Percentiles rank a stretch among this genome's conserved stretches.
Conservation (phyloP, 2,329 filamentous ascomycete genomes). For the Xylariaceae sp. region DNA sequence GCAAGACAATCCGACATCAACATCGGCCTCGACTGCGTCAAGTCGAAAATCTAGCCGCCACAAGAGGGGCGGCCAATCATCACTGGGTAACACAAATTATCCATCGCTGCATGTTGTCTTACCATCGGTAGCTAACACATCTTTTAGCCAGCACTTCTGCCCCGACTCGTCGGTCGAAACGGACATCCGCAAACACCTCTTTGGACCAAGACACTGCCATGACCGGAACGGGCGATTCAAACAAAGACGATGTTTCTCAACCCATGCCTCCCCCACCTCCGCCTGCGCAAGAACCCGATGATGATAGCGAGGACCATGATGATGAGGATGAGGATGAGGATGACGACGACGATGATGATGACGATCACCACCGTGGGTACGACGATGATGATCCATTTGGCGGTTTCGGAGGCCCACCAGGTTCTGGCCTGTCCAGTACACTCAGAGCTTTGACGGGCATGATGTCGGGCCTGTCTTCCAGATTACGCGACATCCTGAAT, state of each 20-base stretch:
- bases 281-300: slow-evolving; percentile 36
- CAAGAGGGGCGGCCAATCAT: slow-evolving; percentile 56
- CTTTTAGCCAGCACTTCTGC: slow-evolving; percentile 33
- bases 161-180: slow-evolving; percentile 47
- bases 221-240: slow-evolving; percentile 60
- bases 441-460: slow-evolving; percentile 84
- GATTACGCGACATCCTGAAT: slow-evolving; percentile 70
- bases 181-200: slow-evolving; percentile 40
- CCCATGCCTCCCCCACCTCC: slow-evolving; percentile 41
- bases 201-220: slow-evolving; percentile 62
- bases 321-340: slow-evolving; percentile 47
- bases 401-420: slow-evolving; percentile 61
- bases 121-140: slow-evolving; percentile 1
- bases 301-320: slow-evolving; percentile 39
- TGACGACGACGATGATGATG: slow-evolving; percentile 51
- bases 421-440: slow-evolving; percentile 68
- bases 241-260: slow-evolving; percentile 35
- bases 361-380: slow-evolving; percentile 53
- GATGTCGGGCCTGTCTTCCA: slow-evolving; percentile 77
- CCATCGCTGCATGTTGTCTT: not conserved
- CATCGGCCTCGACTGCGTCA: slow-evolving; percentile 51
- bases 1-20: slow-evolving; percentile 45
- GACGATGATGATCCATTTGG: slow-evolving; percentile 62
- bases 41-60: slow-evolving; percentile 68
- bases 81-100: slow-evolving; percentile 35